Conservation (phyloP, 306 rosid genomes). For the Lathyrus aphaca region DNA sequence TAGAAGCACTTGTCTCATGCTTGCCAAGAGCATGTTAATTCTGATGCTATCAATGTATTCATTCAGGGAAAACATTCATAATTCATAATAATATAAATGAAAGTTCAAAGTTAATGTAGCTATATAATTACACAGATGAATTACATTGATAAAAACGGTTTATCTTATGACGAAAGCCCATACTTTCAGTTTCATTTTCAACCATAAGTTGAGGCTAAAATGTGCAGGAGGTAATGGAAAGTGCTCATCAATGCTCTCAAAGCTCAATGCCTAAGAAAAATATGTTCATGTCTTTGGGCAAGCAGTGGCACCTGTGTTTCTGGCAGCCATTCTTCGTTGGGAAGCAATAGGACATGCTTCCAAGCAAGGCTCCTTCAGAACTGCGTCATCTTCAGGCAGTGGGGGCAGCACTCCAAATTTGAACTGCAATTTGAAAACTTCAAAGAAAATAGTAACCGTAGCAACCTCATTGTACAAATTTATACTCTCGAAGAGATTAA, state of each 20-base stretch:
- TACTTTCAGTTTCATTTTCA: constrained; percentile 26
- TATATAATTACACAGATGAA: constrained; percentile 4
- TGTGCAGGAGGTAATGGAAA: background rate
- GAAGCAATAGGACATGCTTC: constrained; percentile 78
- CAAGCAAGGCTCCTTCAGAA: constrained; percentile 78
- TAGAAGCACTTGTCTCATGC: no score
- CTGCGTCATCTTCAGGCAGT: constrained; percentile 62
- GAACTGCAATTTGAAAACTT: constrained; percentile 56
- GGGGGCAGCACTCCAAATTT: constrained; percentile 86
- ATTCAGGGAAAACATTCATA: constrained; percentile 2
- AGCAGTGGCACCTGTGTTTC: constrained; percentile 35
- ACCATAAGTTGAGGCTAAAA: background rate
- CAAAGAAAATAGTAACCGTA: constrained; percentile 6
- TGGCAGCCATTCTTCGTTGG: constrained; percentile 51
- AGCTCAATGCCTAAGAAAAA: constrained; percentile 16
- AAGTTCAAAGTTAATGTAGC: constrained; percentile 13
- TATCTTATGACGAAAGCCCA: background rate
- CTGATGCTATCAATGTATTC: background rate
- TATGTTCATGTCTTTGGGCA: constrained; percentile 71
- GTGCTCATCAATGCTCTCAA: constrained; percentile 22
- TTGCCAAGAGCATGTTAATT: background rate
- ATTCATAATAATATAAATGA: background rate
- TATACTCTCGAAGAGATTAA: constrained; percentile 52
- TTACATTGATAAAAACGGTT: background rate
- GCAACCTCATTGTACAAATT: constrained; percentile 31